A percentile compares a stretch with the other conserved stretches of the same genome.
Conservation (phyloP, 495 filamentous ascomycete species). For the Aspergillus sclerotioniger region DNA sequence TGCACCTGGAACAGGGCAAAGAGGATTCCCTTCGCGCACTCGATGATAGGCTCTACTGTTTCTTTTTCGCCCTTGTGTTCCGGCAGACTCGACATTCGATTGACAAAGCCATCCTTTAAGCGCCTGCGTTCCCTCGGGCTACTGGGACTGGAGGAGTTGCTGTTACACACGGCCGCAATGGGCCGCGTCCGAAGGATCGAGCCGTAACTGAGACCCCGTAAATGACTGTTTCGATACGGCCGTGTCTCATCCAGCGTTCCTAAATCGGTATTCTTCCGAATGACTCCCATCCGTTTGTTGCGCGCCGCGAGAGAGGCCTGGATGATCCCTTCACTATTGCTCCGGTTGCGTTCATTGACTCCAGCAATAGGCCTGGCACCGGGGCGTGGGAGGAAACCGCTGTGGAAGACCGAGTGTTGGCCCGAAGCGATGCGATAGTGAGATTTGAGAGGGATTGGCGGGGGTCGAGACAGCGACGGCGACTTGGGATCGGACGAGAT, state of each 20-base stretch:
- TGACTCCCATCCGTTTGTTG: constrained; percentile 79
- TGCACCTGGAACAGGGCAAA: constrained; percentile 83
- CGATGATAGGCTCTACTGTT: constrained; percentile 63
- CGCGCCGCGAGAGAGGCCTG: constrained; percentile 56
- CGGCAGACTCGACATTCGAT: constrained; percentile 78
- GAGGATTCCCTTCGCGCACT: constrained; percentile 81
- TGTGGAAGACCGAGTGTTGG: constrained; percentile 56
- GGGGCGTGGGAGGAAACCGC: constrained; percentile 61
- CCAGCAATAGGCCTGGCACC: constrained; percentile 60
- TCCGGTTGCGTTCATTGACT: constrained; percentile 78
- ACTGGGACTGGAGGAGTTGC: constrained; percentile 57
- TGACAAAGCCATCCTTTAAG: constrained; percentile 57
- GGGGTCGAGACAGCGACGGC: constrained; percentile 62
- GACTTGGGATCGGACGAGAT: constrained; percentile 54
- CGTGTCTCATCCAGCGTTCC: constrained; percentile 72
- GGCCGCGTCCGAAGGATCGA: constrained; percentile 65
- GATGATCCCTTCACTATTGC: constrained; percentile 83
- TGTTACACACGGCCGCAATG: constrained; percentile 40
- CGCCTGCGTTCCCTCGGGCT: constrained; percentile 53
- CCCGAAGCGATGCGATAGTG: constrained; percentile 79
- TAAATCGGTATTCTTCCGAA: constrained; percentile 72
- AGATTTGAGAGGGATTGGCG: constrained; percentile 70
- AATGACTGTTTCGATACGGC: constrained; percentile 72
- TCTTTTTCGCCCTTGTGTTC: constrained; percentile 68
- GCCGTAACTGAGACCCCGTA: constrained; percentile 77